Evolutionary conservation across 495 filamentous ascomycete species (phyloP).

Genomic region (Glutinoglossum americanum): DNA sequence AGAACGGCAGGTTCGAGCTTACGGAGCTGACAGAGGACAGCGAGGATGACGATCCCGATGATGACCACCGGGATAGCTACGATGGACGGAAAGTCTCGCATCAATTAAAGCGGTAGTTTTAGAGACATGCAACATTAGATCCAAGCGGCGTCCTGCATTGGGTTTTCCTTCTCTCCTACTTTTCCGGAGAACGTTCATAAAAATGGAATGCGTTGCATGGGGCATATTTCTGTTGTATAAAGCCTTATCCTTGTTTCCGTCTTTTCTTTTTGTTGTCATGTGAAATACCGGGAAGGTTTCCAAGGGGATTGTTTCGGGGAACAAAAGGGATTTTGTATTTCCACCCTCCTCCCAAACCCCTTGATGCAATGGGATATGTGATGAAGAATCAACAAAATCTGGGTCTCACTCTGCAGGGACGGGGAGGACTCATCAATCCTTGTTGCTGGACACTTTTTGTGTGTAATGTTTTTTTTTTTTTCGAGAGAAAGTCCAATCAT

Average conservation of each 20-base stretch:
- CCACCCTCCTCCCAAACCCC: no score
- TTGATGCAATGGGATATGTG: no score
- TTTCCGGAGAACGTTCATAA: not conserved
- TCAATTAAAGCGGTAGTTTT: not conserved
- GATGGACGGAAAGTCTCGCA: not conserved
- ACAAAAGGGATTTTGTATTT: no score
- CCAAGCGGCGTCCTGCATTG: not conserved
- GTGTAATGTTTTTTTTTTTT: no score
- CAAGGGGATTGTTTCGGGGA: no score
- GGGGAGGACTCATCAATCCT: no score
- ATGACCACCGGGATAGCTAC: not conserved
- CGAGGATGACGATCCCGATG: constrained; percentile 25
- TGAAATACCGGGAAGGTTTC: no score
- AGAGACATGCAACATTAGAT: not conserved
- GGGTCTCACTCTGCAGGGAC: no score
- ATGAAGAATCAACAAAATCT: no score
- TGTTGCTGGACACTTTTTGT: no score
- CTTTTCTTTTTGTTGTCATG: not conserved
- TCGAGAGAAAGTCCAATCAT: no score
- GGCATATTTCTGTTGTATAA: no score
- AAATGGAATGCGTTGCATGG: not conserved
- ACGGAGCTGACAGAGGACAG: constrained; percentile 49
- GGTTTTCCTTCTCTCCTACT: not conserved
- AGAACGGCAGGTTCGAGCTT: constrained; percentile 44
- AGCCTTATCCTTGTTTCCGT: not conserved